Conservation (phyloP, 805 yeast genomes). For the Ogataea methanolica region DNA sequence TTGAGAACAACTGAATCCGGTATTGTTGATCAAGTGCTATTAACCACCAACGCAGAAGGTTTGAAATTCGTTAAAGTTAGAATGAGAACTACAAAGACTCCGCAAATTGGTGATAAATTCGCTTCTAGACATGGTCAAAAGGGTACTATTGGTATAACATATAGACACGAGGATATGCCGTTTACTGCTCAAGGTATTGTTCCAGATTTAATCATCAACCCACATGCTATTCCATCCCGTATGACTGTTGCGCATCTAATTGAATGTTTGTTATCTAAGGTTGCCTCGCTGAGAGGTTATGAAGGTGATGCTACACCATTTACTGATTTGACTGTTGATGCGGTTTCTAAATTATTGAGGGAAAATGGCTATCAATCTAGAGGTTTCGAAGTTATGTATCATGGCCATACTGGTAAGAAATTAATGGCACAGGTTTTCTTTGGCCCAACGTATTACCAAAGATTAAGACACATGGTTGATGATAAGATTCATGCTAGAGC, state of each 20-base stretch:
- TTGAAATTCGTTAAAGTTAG: slow-evolving; percentile 95
- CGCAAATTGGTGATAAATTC: slow-evolving; percentile 98
- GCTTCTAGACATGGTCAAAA: slow-evolving; percentile 99
- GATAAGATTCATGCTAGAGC: slow-evolving; percentile 99
- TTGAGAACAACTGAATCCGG: slow-evolving; percentile 95
- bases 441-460: slow-evolving; percentile 99
- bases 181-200: slow-evolving; percentile 93
- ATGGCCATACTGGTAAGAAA: slow-evolving; percentile 98
- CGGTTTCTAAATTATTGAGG: slow-evolving; percentile 84
- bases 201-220: slow-evolving; percentile 96
- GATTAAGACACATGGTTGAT: slow-evolving; percentile 98
- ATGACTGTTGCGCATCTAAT: slow-evolving; percentile 99
- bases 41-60: slow-evolving; percentile 98
- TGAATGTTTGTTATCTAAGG: slow-evolving; percentile 95
- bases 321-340: slow-evolving; percentile 97
- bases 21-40: slow-evolving; percentile 94
- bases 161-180: slow-evolving; percentile 98
- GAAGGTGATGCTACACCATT: slow-evolving; percentile 99
- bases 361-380: slow-evolving; percentile 97
- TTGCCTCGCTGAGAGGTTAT: slow-evolving; percentile 87
- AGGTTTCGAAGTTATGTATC: slow-evolving; percentile 98
- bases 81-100: slow-evolving; percentile 97
- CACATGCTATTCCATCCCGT: slow-evolving; percentile 99
- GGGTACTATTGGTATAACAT: slow-evolving; percentile 99
- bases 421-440: slow-evolving; percentile 97